Evolutionary conservation across 1,139 yeast genomes (phyloP).

Genomic region (Yamadazyma songkhlaensis): DNA sequence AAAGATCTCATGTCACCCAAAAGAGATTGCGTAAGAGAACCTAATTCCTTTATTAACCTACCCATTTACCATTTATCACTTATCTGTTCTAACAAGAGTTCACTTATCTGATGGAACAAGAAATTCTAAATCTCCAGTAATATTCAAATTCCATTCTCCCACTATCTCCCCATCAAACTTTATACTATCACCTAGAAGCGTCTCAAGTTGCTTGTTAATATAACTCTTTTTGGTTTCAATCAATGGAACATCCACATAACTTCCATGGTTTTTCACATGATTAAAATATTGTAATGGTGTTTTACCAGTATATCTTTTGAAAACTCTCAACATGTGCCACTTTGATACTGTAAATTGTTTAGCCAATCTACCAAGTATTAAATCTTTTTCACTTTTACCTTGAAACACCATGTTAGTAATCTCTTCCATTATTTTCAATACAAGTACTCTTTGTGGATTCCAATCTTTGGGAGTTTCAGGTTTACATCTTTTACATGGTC

Average conservation of each 20-base stretch:
- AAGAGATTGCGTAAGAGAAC: too few species aligned
- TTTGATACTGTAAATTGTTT: constrained; percentile 1
- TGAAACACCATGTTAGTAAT: not conserved
- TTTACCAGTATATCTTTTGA: not conserved
- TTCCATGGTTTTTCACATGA: not conserved
- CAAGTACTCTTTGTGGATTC: constrained; percentile 1
- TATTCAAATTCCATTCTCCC: constrained; percentile 1
- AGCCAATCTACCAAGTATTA: not conserved
- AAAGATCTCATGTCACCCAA: too few species aligned
- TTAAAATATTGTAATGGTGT: constrained; percentile 1
- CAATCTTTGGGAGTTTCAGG: not conserved
- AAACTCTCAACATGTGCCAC: constrained; percentile 2
- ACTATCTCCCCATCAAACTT: not conserved
- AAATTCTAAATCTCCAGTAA: not conserved
- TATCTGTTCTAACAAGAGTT: too few species aligned
- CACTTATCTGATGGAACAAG: not conserved
- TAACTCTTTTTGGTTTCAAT: constrained; percentile 1
- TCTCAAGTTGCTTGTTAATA: not conserved
- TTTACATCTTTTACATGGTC: constrained; percentile 1
- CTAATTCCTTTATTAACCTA: too few species aligned
- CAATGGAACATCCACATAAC: not conserved
- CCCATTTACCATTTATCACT: not conserved
- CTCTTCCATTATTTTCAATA: not conserved
- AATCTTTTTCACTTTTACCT: not conserved
- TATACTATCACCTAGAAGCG: not conserved